A percentile compares a stretch with the other conserved stretches of the same genome.
Conservation (phyloP, 257 asterid genomes). For the Gentiana dahurica region DNA sequence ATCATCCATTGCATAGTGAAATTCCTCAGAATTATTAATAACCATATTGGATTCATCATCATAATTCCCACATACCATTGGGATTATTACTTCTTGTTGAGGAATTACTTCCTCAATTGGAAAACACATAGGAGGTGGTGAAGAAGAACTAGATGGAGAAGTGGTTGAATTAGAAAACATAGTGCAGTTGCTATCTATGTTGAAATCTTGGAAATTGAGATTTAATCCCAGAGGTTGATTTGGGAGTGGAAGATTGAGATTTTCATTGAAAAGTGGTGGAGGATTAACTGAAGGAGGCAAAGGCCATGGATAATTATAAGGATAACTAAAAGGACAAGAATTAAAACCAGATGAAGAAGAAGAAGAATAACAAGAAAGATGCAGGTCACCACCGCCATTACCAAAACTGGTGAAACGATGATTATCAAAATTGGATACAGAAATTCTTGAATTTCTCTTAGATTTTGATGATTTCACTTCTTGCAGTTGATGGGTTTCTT, state of each 20-base stretch:
- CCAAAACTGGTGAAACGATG: conserved; percentile 13
- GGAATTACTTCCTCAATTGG: conserved; percentile 33
- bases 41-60: conserved; percentile 2
- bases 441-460: conserved; percentile 55
- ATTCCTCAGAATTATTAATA: conserved; percentile 13
- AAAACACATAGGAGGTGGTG: conserved; percentile 37
- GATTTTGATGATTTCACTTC: conserved; percentile 47
- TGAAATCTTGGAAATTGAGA: conserved; percentile 77
- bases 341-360: conserved; percentile 27
- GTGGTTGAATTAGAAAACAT: conserved; percentile 40
- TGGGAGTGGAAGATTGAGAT: conserved; percentile 62
- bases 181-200: conserved; percentile 44
- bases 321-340: conserved; percentile 24
- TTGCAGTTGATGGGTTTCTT: conserved; percentile 27
- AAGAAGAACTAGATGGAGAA: conserved; percentile 41
- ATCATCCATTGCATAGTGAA: conserved; percentile 82
- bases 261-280: conserved; percentile 44
- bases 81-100: conserved; percentile 15
- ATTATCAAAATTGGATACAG: conserved; percentile 40
- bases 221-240: conserved; percentile 84
- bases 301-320: conserved; percentile 23
- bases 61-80: conserved; percentile 11
- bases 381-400: too few species aligned
- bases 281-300: conserved; percentile 45
- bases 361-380: conserved; percentile 14